Evolutionary conservation across 345 rosid species (phyloP).

Genomic region (Erodium maritimum): DNA sequence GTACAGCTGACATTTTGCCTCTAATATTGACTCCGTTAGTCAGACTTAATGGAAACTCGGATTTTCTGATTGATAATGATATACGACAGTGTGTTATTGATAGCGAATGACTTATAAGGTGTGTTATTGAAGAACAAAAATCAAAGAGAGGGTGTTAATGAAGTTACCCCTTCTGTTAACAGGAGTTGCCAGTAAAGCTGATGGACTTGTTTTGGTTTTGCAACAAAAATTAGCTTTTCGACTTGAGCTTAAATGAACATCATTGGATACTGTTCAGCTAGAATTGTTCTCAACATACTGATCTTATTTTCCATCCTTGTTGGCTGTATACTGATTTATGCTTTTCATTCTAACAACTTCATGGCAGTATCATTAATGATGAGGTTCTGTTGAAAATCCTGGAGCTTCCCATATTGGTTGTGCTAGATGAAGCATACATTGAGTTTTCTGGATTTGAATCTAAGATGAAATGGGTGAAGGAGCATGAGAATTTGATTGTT

Average conservation of each 20-base stretch:
- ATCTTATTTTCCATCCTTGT: not conserved
- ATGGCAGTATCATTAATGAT: slow-evolving; percentile 57
- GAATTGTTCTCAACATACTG: not conserved
- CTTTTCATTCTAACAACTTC: slow-evolving; percentile 8
- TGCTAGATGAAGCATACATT: slow-evolving; percentile 87
- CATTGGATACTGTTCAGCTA: not conserved
- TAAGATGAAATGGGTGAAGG: slow-evolving; percentile 86
- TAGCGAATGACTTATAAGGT: too few species aligned
- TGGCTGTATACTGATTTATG: not conserved
- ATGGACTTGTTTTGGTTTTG: not conserved
- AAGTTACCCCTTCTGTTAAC: not conserved
- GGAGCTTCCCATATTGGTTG: slow-evolving; percentile 72
- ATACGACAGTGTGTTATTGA: too few species aligned
- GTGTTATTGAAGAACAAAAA: too few species aligned
- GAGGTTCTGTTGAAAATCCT: slow-evolving; percentile 73
- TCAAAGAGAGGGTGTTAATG: too few species aligned
- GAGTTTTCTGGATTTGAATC: slow-evolving; percentile 84
- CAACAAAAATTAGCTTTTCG: too few species aligned
- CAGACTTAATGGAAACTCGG: too few species aligned
- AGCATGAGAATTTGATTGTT: slow-evolving; percentile 78
- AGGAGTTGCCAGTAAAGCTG: not conserved
- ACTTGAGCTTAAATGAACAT: not conserved
- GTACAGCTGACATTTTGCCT: too few species aligned
- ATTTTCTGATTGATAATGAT: too few species aligned
- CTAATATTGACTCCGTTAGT: too few species aligned